Evolutionary conservation across 2,329 filamentous ascomycete species (phyloP), one percentile per base, ranked within the genome.

Genomic region (Blumeria hordei): DNA sequence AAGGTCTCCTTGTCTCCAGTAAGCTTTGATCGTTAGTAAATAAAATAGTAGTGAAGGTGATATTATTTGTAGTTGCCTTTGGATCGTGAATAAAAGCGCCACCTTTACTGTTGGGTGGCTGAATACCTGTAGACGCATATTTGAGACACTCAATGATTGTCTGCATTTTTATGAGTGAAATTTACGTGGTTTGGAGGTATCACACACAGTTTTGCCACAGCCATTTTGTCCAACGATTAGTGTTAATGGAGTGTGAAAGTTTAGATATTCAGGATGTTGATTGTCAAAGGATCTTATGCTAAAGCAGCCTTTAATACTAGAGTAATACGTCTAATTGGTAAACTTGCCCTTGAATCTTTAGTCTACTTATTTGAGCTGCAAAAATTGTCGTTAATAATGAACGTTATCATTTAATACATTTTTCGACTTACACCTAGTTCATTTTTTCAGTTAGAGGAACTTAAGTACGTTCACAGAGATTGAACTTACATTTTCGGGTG

Each of bases 141-240:
- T 95, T 95, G 64, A 98, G 83, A 67, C 88, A 94, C 69, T 98
- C 92, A 69, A 98, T 98, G 65, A 98, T 94, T 56, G 92, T 96
- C 72, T 77, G 56, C 35, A 28, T 32, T 21, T 53, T 14, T 55
- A 54, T 64, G 56, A 60, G 39, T 36, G 32, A 28, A 28, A 28
- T 28, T 33, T 44, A 10, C n/a, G 5, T 39, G 3, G 10, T 33
- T 49, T 12, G 21, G 45, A 5, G 10, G 37, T 6, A 55, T 14
- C 11, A 37, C 67, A 47, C 69, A 77, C 74, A 9, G 92, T 98
- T 71, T 98, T 98, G 58, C 92, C 92, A 0, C 90, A 96, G 55
- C 92, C 92, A 71, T 98, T 98, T 69, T 88, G 86, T 57, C 92
- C 92, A 57, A 98, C 93, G 61, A 98, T 98, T 58, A 98, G 76